Conservation (phyloP, 179 eudicot species). For the Spinacia oleracea region DNA sequence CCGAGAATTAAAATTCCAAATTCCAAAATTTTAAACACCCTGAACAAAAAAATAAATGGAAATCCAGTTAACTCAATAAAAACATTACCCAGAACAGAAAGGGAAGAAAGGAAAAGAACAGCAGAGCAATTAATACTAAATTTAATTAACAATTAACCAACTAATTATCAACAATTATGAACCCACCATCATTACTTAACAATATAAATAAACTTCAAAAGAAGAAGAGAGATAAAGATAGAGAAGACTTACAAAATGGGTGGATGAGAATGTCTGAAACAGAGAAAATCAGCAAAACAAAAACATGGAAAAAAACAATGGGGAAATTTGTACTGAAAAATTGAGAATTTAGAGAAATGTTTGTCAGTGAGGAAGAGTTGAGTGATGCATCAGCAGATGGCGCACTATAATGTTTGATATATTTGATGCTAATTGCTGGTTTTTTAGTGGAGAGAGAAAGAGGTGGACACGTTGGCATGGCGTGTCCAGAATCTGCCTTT, state of each 20-base stretch:
- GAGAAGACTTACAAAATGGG: background rate
- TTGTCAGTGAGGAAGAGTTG: background rate
- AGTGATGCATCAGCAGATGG: conserved; percentile 14
- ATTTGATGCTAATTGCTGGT: background rate
- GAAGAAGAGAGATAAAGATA: background rate
- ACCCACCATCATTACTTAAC: background rate
- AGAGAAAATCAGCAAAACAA: background rate
- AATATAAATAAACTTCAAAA: background rate
- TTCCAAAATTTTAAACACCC: background rate
- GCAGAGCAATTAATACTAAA: background rate
- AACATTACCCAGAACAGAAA: background rate
- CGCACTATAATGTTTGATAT: background rate
- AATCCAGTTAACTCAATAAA: background rate
- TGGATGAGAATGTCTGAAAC: conserved; percentile 8
- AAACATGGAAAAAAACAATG: background rate
- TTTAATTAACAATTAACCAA: background rate
- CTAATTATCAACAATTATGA: background rate
- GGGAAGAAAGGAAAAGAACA: background rate
- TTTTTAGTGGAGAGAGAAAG: conserved; percentile 5
- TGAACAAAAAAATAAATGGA: background rate
- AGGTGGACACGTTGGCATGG: background rate
- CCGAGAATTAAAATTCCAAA: background rate
- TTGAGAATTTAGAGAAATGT: no score
- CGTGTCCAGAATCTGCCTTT: background rate
- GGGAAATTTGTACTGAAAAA: background rate